These are phyloP conservation scores for Agrocybe chaxingu DNA, from an alignment of 768 basidiomycete species.

Conservation along the genomic window DNA sequence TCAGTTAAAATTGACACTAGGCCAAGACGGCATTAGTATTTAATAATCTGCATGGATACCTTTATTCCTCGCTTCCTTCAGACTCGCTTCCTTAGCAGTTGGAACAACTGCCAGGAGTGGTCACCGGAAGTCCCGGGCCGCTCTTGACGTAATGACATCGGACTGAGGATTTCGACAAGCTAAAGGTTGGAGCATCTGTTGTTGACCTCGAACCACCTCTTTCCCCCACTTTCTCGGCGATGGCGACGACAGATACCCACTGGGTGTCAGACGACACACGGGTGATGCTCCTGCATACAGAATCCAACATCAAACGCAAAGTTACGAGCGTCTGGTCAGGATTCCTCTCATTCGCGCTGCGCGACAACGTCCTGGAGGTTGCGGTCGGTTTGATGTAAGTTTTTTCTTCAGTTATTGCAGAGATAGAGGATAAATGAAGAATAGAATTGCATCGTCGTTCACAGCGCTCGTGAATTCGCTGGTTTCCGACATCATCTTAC, in stretches of 20 bases:
- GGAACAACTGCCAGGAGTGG: too few species aligned
- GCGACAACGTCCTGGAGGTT: conserved; percentile 46
- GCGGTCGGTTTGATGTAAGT: conserved; percentile 41
- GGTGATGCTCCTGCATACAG: conserved; percentile 16
- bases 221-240: too few species aligned
- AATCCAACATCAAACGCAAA: conserved; percentile 14
- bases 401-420: neutral
- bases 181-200: too few species aligned
- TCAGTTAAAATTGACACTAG: too few species aligned
- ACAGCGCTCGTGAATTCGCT: conserved; percentile 38
- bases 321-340: conserved; percentile 26
- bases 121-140: too few species aligned
- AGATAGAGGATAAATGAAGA: neutral
- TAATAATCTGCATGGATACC: too few species aligned
- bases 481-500: conserved; percentile 40
- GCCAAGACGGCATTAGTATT: too few species aligned
- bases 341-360: conserved; percentile 27
- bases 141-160: too few species aligned
- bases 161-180: too few species aligned
- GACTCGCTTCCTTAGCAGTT: too few species aligned
- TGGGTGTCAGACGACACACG: conserved; percentile 16
- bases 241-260: neutral
- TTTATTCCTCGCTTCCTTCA: too few species aligned
- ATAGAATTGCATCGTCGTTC: conserved; percentile 36
- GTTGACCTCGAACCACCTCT: too few species aligned